Evolutionary conservation across 768 basidiomycete genomes (phyloP).

Genomic region (Macrolepiota albuminosa): DNA sequence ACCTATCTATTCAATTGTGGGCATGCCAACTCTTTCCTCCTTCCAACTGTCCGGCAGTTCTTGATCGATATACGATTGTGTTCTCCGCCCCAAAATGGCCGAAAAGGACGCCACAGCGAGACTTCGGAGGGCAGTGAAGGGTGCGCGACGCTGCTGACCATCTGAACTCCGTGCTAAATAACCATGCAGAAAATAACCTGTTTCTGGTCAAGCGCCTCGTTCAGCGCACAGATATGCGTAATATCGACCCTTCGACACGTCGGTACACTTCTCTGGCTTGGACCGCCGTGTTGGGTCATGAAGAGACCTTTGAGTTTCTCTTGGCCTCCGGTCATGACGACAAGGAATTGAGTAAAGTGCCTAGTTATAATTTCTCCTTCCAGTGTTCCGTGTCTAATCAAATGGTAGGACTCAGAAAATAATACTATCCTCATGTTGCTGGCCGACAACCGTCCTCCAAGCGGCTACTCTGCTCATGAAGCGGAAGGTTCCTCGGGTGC

Average conservation of each 20-base stretch:
- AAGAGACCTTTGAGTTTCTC: constrained; percentile 92
- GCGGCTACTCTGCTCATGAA: constrained; percentile 42
- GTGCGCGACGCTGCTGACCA: constrained; percentile 26
- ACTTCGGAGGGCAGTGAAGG: constrained; percentile 78
- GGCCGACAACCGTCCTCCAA: constrained; percentile 67
- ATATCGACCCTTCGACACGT: constrained; percentile 72
- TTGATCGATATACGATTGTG: not conserved
- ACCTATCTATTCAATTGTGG: constrained; percentile 14
- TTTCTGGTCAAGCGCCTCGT: constrained; percentile 87
- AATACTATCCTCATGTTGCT: constrained; percentile 92
- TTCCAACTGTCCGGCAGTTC: constrained; percentile 7
- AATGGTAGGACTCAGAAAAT: constrained; percentile 76
- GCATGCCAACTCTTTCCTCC: constrained; percentile 9
- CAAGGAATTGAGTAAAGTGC: constrained; percentile 83
- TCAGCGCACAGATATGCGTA: constrained; percentile 84
- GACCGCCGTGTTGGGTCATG: constrained; percentile 84
- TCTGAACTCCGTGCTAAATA: constrained; percentile 11
- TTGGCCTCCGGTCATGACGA: constrained; percentile 87
- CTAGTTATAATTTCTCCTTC: constrained; percentile 4
- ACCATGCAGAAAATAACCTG: constrained; percentile 80
- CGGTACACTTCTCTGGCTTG: constrained; percentile 88
- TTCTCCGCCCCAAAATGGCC: constrained; percentile 46
- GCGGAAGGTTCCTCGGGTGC: constrained; percentile 64
- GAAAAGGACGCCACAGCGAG: constrained; percentile 76
- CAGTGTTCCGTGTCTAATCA: not conserved